Base-by-base conservation (phyloP, 306 rosid species). In the Gynostemma pentaphyllum region DNA sequence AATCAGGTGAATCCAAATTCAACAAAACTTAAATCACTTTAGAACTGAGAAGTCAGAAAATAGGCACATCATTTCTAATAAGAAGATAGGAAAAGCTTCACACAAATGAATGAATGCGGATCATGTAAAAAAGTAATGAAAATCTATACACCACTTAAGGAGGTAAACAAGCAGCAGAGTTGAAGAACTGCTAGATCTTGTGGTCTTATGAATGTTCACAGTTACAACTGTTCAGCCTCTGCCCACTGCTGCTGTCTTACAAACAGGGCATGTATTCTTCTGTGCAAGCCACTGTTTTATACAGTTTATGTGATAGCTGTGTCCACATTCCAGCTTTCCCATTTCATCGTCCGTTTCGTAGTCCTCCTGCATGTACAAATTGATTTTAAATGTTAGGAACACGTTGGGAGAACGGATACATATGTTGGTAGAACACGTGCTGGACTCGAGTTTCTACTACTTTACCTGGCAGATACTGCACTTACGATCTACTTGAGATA, bases 381-480 rank as follows among this genome's bases (percentile, higher is more conserved):
- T 9, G 5, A 45, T 14, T 32, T 53, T 11, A 41, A 16, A 9
- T 9, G 28, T 21, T 18, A 52, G 11, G 4, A 22, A 26, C 21
- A 5, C 27, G 14, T 57, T 9, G 27, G 28, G 23, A 50, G 32
- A 23, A 48, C 53, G 0, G 9, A 6, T 15, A 53, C 61, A 27
- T 1, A 26, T 7, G 28, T 22, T 14, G 15, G 39, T 55, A 56
- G 5, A 56, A 10, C 45, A 5, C 29, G 36, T 32, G 39, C 45
- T 12, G 4, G 13, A 57, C 46, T 36, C 7, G 14, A 39, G 14
- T 42, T 4, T n/a, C 44, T n/a, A 32, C 44, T n/a, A 32, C 64
- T 23, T 74, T 56, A 94, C 99, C 85, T 94, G 99, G 71, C 99
- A 94, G 71, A 94, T 73, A 70, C 80, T 86, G 82, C 99, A 94